Percentiles rank a stretch among this genome's conserved stretches.
These are phyloP conservation scores for Simplicillium aogashimaense DNA, from an alignment of 2,329 filamentous ascomycete species.

Conservation along the genomic window DNA sequence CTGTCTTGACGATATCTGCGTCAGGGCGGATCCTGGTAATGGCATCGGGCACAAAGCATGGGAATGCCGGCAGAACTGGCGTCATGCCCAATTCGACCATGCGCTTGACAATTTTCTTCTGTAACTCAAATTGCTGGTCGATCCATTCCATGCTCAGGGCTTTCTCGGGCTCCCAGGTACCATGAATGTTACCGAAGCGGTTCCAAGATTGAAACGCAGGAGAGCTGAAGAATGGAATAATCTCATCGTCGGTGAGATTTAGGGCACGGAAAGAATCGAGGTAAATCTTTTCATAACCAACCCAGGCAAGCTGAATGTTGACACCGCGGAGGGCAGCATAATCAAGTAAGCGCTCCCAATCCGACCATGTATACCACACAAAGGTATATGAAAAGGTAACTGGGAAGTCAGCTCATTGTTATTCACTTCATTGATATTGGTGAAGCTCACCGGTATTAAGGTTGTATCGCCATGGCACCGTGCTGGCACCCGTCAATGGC, in stretches of 20 bases:
- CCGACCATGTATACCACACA: constrained; percentile 24
- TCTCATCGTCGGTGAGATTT: constrained; percentile 31
- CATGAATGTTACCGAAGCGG: constrained; percentile 42
- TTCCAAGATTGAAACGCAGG: constrained; percentile 44
- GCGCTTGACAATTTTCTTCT: constrained; percentile 35
- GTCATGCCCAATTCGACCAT: constrained; percentile 45
- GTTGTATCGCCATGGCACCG: constrained; percentile 4
- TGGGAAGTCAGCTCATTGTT: too few relatives aligned
- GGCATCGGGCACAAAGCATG: constrained; percentile 35
- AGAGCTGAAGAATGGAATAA: constrained; percentile 34
- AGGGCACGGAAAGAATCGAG: constrained; percentile 35
- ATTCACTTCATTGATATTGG: too few relatives aligned
- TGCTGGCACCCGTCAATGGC: constrained; percentile 1
- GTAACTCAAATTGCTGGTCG: constrained; percentile 33
- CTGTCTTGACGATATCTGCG: constrained; percentile 31
- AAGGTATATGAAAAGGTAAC: background rate
- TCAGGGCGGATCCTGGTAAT: constrained; percentile 29
- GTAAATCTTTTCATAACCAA: constrained; percentile 39
- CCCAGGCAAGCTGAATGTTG: constrained; percentile 41
- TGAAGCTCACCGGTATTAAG: constrained; percentile 1
- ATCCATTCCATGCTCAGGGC: constrained; percentile 32
- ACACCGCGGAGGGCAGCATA: constrained; percentile 42
- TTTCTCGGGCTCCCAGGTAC: constrained; percentile 32
- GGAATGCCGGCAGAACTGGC: constrained; percentile 38
- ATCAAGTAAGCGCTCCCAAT: constrained; percentile 42